Base-by-base conservation (phyloP, 176 grass and related monocot genomes). In the Musa itinerans region DNA sequence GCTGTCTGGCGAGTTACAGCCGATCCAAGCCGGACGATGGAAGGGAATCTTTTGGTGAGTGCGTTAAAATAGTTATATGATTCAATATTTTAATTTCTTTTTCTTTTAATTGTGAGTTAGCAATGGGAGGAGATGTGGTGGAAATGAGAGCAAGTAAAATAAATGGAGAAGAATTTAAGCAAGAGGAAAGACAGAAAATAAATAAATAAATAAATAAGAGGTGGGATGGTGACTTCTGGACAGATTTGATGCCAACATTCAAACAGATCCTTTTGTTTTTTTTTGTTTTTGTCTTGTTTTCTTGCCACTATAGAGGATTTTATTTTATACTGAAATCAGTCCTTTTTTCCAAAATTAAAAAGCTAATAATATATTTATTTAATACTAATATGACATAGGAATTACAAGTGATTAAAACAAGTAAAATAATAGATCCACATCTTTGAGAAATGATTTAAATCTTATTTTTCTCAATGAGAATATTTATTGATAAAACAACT, bases 161-260 rank as follows among this genome's bases (percentile, higher is more conserved):
- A 68, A 68, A 48, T 17, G 12, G 15, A 68, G 13, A 11, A 5
- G 11, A 21, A 70, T 27, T 65, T 8, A 24, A 65, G 23, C 22
- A 69, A 23, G 6, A 61, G 16, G 4, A 6, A 43, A 43, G 34
- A 43, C 0, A 43, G 3, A 43, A 43, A 29, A 3, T n/a, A n/a
- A n/a, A n/a, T n/a, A n/a, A 29, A 61, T 0, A 61, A 61, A 21
- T 1, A 19, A 61, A 51, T n/a, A 70, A 43, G 17, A 25, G 16
- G 16, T 10, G 68, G 8, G 20, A 50, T 51, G 20, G 43, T 51
- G 68, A 70, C 68, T 51, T 70, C 8, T 21, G 2, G 68, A 7
- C 68, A 20, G 43, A 70, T 21, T 21, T 70, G 68, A 70, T 22
- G 68, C 11, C 2, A 70, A 52, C 68, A 25, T 70, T 70, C 68